Conservation (phyloP, 2,329 filamentous ascomycete genomes). For the Penicillium sclerotigenum region DNA sequence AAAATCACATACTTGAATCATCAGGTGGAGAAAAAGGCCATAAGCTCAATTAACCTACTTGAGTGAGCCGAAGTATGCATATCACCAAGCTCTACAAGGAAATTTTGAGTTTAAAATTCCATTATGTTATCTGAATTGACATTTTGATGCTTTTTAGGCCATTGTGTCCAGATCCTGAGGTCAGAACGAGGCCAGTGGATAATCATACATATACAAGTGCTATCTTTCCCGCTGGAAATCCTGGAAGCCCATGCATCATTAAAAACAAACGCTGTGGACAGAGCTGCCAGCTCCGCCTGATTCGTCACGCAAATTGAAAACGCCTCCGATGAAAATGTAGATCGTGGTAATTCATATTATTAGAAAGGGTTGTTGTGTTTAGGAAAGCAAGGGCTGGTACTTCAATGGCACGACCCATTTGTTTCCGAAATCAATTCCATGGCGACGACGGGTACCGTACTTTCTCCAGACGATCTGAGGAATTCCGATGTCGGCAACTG, state of each 20-base stretch:
- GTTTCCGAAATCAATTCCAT: slow-evolving; percentile 83
- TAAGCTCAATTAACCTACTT: background rate
- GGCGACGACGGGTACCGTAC: slow-evolving; percentile 73
- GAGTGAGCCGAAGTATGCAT: background rate
- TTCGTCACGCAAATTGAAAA: slow-evolving; percentile 4
- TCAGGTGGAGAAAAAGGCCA: background rate
- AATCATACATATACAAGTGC: slow-evolving; percentile 11
- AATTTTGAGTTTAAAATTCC: background rate
- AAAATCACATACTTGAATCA: background rate
- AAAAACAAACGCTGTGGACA: slow-evolving; percentile 11
- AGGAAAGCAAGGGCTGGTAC: slow-evolving; percentile 36
- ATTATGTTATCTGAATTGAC: background rate
- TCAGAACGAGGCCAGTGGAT: background rate
- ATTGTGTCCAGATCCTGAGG: background rate
- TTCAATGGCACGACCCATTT: slow-evolving; percentile 77
- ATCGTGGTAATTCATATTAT: slow-evolving; percentile 9
- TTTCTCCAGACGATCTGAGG: slow-evolving; percentile 80
- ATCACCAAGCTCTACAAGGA: background rate
- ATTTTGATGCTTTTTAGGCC: background rate
- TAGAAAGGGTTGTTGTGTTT: slow-evolving; percentile 6
- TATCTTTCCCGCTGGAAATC: background rate
- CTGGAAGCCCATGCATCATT: slow-evolving; percentile 1
- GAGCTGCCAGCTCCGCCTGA: slow-evolving; percentile 5
- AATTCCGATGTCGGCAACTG: slow-evolving; percentile 83
- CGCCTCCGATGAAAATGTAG: slow-evolving; percentile 13